Percentiles rank a stretch among this genome's conserved stretches.
These are phyloP conservation scores for Apiospora marii DNA, from an alignment of 2,329 filamentous ascomycete genomes.

Conservation along the genomic window DNA sequence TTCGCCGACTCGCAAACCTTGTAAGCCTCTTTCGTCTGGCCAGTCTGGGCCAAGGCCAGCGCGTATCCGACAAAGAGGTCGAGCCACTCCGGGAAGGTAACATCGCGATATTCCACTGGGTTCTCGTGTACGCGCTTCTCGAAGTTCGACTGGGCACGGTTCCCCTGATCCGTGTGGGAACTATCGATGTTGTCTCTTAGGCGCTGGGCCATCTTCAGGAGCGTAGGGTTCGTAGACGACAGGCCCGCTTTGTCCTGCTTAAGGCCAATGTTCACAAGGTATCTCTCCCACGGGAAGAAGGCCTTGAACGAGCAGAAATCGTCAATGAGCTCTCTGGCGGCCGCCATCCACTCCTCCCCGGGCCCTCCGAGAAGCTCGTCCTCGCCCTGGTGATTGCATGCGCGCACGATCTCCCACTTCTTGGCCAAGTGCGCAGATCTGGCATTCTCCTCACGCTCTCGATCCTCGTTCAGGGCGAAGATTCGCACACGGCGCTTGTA, in stretches of 20 bases:
- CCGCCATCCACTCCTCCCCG: constrained; percentile 63
- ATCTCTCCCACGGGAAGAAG: constrained; percentile 73
- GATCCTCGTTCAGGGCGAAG: constrained; percentile 42
- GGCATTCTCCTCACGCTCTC: constrained; percentile 40
- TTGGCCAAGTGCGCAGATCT: constrained; percentile 42
- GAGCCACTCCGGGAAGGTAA: constrained; percentile 85
- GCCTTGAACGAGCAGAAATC: constrained; percentile 70
- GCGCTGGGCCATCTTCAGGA: constrained; percentile 64
- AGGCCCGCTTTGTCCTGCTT: constrained; percentile 44
- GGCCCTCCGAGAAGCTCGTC: constrained; percentile 48
- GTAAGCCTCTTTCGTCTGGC: constrained; percentile 77
- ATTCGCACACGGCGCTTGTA: constrained; percentile 38
- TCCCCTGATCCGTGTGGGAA: constrained; percentile 20
- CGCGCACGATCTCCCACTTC: constrained; percentile 50
- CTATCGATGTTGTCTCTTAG: constrained; percentile 55
- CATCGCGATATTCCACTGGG: constrained; percentile 65
- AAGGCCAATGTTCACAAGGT: constrained; percentile 63
- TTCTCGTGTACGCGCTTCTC: constrained; percentile 40
- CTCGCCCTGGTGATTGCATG: constrained; percentile 28
- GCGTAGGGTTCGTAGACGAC: constrained; percentile 48
- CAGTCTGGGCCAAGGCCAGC: constrained; percentile 73
- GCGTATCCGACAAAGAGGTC: constrained; percentile 91
- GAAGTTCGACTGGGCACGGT: constrained; percentile 38
- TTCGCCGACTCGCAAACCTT: constrained; percentile 79
- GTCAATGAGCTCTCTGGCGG: constrained; percentile 65